phyloP scores from a whole-genome alignment of 1,284 basidiomycete genomes.

The Vanrija pseudolonga region DNA sequence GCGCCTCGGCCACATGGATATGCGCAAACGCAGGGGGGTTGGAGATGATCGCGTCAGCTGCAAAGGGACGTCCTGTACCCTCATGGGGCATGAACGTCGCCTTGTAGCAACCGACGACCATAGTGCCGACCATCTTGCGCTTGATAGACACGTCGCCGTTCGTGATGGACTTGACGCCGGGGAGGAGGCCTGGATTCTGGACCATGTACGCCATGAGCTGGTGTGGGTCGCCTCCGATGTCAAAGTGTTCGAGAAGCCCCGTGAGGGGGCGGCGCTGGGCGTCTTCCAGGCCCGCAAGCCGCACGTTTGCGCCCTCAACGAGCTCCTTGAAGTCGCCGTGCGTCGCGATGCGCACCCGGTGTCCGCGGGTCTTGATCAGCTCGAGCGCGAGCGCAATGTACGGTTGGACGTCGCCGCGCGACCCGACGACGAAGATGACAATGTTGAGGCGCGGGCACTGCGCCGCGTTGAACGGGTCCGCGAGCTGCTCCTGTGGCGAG shows the following conservation, averaged over 20 bases:
- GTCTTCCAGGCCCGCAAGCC: constrained; percentile 55
- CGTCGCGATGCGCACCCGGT: constrained; percentile 63
- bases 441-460: constrained; percentile 55
- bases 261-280: constrained; percentile 48
- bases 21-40: constrained; percentile 64
- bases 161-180: constrained; percentile 34
- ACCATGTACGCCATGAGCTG: constrained; percentile 48
- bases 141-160: constrained; percentile 39
- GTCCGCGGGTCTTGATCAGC: constrained; percentile 55
- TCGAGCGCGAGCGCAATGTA: constrained; percentile 61
- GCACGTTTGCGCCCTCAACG: constrained; percentile 54
- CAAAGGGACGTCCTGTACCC: constrained; percentile 53
- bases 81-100: constrained; percentile 55
- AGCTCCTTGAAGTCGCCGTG: constrained; percentile 62
- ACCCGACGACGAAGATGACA: constrained; percentile 64
- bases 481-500: background rate
- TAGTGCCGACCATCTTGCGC: constrained; percentile 46
- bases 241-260: constrained; percentile 36
- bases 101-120: constrained; percentile 59
- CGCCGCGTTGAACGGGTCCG: background rate
- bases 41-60: constrained; percentile 61
- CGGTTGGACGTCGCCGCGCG: constrained; percentile 66
- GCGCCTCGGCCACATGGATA: constrained; percentile 61
- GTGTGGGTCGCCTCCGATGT: constrained; percentile 41
- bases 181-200: constrained; percentile 44